Conservation (phyloP, 169 alveolate species). For the Neospora caninum region DNA sequence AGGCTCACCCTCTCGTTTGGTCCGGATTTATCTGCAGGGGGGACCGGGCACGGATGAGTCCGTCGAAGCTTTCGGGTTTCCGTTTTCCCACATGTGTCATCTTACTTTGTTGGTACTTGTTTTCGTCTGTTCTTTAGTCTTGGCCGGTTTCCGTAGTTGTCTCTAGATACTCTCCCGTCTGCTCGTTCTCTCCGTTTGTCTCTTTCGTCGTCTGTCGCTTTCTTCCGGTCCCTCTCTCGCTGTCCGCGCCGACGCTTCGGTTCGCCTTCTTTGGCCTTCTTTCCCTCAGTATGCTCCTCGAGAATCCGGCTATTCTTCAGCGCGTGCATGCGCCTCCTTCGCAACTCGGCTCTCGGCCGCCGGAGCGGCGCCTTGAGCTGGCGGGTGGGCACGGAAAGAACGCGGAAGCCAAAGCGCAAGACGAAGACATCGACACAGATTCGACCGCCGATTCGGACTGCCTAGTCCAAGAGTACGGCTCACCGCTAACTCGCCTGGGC, state of each 20-base stretch:
- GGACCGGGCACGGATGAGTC: too few species aligned
- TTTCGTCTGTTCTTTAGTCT: neutral
- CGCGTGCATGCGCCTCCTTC: neutral
- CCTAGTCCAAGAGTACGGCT: neutral
- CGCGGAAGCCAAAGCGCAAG: neutral
- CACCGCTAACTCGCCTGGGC: conserved; percentile 47
- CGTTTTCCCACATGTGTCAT: too few species aligned
- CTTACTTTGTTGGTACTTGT: too few species aligned
- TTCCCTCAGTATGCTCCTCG: neutral
- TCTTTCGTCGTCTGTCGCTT: too few species aligned
- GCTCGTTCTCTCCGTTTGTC: neutral
- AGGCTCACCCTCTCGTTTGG: too few species aligned
- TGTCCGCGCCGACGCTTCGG: neutral
- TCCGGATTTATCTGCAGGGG: too few species aligned
- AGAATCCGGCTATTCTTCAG: neutral
- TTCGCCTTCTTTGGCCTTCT: neutral
- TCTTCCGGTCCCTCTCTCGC: neutral
- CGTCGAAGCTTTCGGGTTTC: too few species aligned
- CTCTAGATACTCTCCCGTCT: neutral
- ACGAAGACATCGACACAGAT: neutral
- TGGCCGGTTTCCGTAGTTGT: too few species aligned
- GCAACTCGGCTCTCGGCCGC: neutral
- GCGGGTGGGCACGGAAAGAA: neutral
- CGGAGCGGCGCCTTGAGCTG: too few species aligned
- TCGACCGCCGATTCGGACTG: too few species aligned